Base-by-base conservation (phyloP, 176 grass and related monocot species). In the Canna indica region DNA sequence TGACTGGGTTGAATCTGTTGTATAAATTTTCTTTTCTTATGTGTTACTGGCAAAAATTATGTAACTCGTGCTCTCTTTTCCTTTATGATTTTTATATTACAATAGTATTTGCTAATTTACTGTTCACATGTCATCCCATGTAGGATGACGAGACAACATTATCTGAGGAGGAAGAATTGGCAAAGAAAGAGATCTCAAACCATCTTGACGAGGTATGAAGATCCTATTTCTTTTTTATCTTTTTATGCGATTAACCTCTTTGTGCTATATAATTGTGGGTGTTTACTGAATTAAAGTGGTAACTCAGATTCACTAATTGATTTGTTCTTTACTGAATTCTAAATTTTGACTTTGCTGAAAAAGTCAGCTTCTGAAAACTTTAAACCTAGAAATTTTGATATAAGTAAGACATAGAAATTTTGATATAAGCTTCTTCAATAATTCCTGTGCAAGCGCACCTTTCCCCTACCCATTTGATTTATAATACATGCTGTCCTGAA, bases 61-160 rank as follows among this genome's bases (percentile, higher is more conserved):
- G 24, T 28, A 64, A 44, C 6, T 61, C 28, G 29, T 56, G 30
- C 67, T 82, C 10, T 65, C 47, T 26, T 81, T 44, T 68, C 48
- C 46, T 69, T 71, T 67, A 29, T 45, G 30, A 47, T 78, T 77
- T n/a, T 14, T 38, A 36, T 10, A 26, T 39, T 29, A n/a, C 29
- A 41, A 39, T 32, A n/a, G 32, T 36, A 48, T 68, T 28, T 50
- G 47, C 20, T 70, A 8, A 45, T 27, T 68, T 77, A 78, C 59
- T 46, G 31, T 32, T 36, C 75, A 18, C 59, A 64, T n/a, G n/a
- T n/a, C n/a, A n/a, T 38, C 75, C 15, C 66, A 73, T 91, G 67
- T 77, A 99, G 94, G 94, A 99, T 75, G 94, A 99, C 25, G 94
- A 99, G 81, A 76, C 86, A 61, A 99, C 94, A 79, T 79, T 99